These are phyloP conservation scores for Jacaranda mimosifolia DNA, from an alignment of 257 asterid species.

Conservation along the genomic window DNA sequence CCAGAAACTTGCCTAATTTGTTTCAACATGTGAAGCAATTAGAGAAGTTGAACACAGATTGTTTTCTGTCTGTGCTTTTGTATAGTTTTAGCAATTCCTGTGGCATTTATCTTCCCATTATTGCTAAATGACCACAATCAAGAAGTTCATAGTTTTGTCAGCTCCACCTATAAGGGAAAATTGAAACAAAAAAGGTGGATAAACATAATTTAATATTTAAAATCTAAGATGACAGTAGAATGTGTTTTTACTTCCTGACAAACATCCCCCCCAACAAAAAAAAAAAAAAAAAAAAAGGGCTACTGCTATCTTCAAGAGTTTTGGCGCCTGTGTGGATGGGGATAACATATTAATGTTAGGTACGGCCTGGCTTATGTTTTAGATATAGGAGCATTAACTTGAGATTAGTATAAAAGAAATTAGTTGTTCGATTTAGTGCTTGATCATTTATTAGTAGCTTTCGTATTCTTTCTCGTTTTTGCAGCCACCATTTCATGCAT, in stretches of 20 bases:
- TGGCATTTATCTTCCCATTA: not conserved
- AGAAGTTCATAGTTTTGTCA: not conserved
- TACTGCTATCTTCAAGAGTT: not conserved
- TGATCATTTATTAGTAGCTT: not conserved
- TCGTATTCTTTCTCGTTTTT: not conserved
- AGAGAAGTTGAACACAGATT: not conserved
- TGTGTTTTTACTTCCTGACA: not conserved
- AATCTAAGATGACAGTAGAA: not conserved
- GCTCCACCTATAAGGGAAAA: not conserved
- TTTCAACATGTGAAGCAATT: not conserved
- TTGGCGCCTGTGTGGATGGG: not conserved
- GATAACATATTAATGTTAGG: not conserved
- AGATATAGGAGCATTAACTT: not conserved
- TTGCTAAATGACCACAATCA: not conserved
- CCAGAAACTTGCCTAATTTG: too few relatives aligned
- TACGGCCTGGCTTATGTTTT: not conserved
- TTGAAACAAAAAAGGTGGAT: too few relatives aligned
- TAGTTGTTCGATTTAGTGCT: not conserved
- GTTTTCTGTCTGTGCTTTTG: not conserved
- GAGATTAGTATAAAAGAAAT: not conserved
- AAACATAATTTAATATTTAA: not conserved
- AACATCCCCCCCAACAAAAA: too few relatives aligned
- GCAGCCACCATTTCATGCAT: not conserved
- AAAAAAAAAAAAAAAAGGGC: not conserved
- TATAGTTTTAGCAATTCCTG: not conserved